phyloP scores from a whole-genome alignment of 2,329 filamentous ascomycete genomes.

The Gliomastix tumulicola region DNA sequence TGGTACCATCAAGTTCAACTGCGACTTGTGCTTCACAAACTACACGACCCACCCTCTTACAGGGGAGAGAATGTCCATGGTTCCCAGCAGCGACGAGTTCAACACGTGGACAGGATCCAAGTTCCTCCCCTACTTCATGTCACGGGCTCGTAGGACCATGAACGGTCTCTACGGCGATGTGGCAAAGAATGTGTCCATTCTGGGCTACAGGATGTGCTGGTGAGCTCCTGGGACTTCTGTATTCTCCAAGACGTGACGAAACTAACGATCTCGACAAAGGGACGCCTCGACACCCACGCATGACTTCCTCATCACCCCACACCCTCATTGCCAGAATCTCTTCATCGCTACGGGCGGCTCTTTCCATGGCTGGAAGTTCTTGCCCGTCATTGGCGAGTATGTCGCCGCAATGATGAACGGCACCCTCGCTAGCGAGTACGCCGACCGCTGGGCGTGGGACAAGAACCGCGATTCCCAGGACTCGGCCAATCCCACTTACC shows the following conservation, averaged over 20 bases:
- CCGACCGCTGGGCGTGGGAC: conserved; percentile 38
- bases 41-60: conserved; percentile 35
- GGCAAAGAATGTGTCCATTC: conserved; percentile 27
- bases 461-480: conserved; percentile 30
- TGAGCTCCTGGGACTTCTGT: conserved; percentile 15
- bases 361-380: conserved; percentile 60
- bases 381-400: conserved; percentile 56
- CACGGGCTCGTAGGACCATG: conserved; percentile 30
- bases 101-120: conserved; percentile 29
- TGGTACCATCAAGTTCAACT: conserved; percentile 54
- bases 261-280: conserved; percentile 24
- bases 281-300: conserved; percentile 56
- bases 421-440: conserved; percentile 26
- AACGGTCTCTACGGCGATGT: conserved; percentile 33
- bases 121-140: conserved; percentile 33
- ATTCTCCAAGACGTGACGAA: neutral
- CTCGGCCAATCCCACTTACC: conserved; percentile 33
- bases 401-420: conserved; percentile 40
- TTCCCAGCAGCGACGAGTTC: conserved; percentile 34
- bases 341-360: conserved; percentile 57
- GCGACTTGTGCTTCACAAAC: conserved; percentile 52
- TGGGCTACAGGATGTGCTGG: conserved; percentile 39
- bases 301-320: conserved; percentile 53
- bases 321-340: conserved; percentile 40
- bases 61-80: conserved; percentile 44